Conservation (phyloP, 2,329 filamentous ascomycete species). For the Aureobasidium musti region DNA sequence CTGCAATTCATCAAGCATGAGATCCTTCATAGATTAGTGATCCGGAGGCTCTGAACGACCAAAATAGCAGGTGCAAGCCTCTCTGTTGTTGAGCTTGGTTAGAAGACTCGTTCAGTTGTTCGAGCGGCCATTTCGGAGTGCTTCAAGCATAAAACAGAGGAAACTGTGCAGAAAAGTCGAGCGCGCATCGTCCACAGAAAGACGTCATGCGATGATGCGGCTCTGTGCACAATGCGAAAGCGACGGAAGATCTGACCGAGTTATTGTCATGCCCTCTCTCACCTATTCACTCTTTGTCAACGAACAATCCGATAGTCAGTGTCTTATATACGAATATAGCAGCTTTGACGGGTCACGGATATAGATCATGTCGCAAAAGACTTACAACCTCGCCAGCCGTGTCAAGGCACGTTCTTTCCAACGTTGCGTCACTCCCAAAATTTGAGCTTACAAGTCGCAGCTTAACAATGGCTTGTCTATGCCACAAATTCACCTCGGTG, state of each 20-base stretch:
- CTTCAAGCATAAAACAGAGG: not conserved
- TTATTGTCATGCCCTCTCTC: not conserved
- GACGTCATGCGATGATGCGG: conserved; percentile 11
- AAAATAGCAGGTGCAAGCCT: not conserved
- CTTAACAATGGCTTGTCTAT: conserved; percentile 67
- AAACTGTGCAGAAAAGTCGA: not conserved
- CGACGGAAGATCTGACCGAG: not conserved
- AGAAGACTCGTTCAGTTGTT: no score
- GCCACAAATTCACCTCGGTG: conserved; percentile 71
- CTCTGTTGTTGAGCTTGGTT: no score
- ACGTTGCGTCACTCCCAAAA: conserved; percentile 34
- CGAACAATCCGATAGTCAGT: not conserved
- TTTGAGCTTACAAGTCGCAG: conserved; percentile 42
- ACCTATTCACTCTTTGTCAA: not conserved
- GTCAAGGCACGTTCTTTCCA: conserved; percentile 40
- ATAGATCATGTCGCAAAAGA: conserved; percentile 39
- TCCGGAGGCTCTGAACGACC: not conserved
- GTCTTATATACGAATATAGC: not conserved
- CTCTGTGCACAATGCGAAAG: conserved; percentile 11
- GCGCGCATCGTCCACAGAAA: not conserved
- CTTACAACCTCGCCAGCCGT: conserved; percentile 49
- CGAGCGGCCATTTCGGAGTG: not conserved
- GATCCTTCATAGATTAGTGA: not conserved
- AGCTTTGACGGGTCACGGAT: not conserved
- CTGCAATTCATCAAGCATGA: conserved; percentile 8